Conservation (phyloP, 805 yeast species). For the Ogataea haglerorum region DNA sequence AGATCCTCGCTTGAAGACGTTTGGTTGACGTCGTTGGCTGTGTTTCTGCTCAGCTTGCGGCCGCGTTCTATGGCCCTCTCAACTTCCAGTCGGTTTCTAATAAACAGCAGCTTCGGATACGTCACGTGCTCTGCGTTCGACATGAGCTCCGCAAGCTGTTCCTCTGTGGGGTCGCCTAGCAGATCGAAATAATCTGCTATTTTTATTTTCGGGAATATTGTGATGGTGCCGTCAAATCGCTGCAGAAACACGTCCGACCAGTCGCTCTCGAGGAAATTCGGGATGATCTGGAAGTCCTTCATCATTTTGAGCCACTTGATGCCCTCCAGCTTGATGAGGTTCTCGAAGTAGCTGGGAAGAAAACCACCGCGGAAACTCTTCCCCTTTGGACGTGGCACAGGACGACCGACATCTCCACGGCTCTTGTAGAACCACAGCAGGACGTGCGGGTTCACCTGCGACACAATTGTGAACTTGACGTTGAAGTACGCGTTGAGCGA, state of each 20-base stretch:
- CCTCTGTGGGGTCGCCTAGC: slow-evolving; percentile 64
- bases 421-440: slow-evolving; percentile 74
- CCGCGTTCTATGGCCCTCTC: slow-evolving; percentile 63
- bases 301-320: slow-evolving; percentile 73
- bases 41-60: slow-evolving; percentile 24
- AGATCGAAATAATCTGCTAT: slow-evolving; percentile 60
- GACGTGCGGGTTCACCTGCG: slow-evolving; percentile 83
- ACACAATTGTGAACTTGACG: slow-evolving; percentile 70
- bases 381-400: slow-evolving; percentile 58
- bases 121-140: slow-evolving; percentile 61
- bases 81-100: slow-evolving; percentile 59
- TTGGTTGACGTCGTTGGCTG: slow-evolving; percentile 14
- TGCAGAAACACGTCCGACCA: slow-evolving; percentile 80
- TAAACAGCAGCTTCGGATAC: slow-evolving; percentile 63
- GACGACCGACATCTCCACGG: slow-evolving; percentile 76
- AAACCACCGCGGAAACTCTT: slow-evolving; percentile 73
- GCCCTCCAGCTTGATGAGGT: slow-evolving; percentile 66
- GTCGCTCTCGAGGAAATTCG: slow-evolving; percentile 67
- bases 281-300: slow-evolving; percentile 62
- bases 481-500: slow-evolving; percentile 72
- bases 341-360: slow-evolving; percentile 67
- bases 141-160: slow-evolving; percentile 52
- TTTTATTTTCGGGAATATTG: slow-evolving; percentile 68
- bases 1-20: slow-evolving; percentile 4
- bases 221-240: slow-evolving; percentile 69